Base-by-base conservation (phyloP, 2,329 filamentous ascomycete species). In the Knoxdaviesia capensis region DNA sequence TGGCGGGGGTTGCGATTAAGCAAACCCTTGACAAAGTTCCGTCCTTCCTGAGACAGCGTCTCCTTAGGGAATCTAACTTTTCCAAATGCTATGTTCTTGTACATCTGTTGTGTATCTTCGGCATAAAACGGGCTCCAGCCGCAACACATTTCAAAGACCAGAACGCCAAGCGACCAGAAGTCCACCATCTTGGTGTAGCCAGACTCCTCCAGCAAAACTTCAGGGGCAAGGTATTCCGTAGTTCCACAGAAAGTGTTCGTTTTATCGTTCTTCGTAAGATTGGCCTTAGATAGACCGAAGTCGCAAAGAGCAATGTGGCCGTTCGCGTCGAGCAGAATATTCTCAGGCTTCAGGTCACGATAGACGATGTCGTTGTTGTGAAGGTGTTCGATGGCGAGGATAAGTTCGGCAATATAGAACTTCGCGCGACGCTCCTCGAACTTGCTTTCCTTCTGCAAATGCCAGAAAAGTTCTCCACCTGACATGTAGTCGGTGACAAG, bases 401-500 rank as follows among this genome's bases (percentile, higher is more conserved):
- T 96, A 47, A 98, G 74, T 60, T 98, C 90, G 10, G 90, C 90
- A 56, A 96, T 96, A 63, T 98, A 98, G 58, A 98, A 98, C 61
- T 96, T 96, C 49, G 90, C 90, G 29, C 90, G 77, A 52, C 78
- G 81, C 64, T 96, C 90, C 49, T 90, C 80, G 59, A 98, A 98
- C 31, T 88, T 80, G 41, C 88, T 88, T 56, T 96, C 90, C 56
- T 93, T 93, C 56, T 98, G 90, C 45, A 98, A 63, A 64, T 98
- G 90, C 88, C 90, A 98, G 61, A 98, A 98, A 1, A 98, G 68
- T 59, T 98, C 90, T 44, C 90, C 90, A 35, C 90, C 90, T 10
- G 90, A 98, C 90, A 98, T 96, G 65, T 94, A 98, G 57, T 96
- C 90, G 5, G 90, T 96, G 9, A 98, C 90, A n/a, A 98, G 69